Conservation (phyloP, 108 stramenopile genomes). For the Cyclotella sp. region DNA sequence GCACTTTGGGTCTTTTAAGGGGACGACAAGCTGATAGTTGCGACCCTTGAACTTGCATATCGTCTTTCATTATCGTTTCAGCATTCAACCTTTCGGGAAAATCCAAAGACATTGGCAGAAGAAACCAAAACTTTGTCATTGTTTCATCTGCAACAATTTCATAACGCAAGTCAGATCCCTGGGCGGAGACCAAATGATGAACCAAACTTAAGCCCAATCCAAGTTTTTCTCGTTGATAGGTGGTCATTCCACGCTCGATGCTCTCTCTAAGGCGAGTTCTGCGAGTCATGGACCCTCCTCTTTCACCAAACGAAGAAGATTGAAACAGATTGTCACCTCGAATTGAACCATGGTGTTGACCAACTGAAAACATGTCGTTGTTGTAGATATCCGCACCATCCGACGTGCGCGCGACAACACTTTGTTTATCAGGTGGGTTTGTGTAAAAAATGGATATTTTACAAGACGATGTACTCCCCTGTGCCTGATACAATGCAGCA, state of each 20-base stretch:
- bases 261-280: slow-evolving; percentile 37
- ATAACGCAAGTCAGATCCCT: slow-evolving; percentile 53
- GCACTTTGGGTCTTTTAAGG: slow-evolving; percentile 11
- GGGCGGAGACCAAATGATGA: slow-evolving; percentile 58
- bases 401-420: not conserved
- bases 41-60: not conserved
- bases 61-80: slow-evolving; percentile 14
- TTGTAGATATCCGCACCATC: not conserved
- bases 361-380: not conserved
- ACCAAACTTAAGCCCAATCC: slow-evolving; percentile 57
- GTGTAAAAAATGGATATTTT: slow-evolving; percentile 45
- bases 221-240: slow-evolving; percentile 41
- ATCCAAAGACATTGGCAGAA: slow-evolving; percentile 45
- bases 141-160: slow-evolving; percentile 39
- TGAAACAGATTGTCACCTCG: slow-evolving; percentile 10
- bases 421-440: slow-evolving; percentile 30
- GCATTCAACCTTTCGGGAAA: slow-evolving; percentile 42
- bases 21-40: slow-evolving; percentile 7
- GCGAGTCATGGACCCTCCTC: slow-evolving; percentile 46
- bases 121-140: slow-evolving; percentile 53
- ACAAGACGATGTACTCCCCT: slow-evolving; percentile 26
- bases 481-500: slow-evolving; percentile 16
- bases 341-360: slow-evolving; percentile 2
- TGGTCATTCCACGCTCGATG: slow-evolving; percentile 47
- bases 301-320: slow-evolving; percentile 19